Evolutionary conservation across 345 rosid genomes (phyloP).

Genomic region (Camelina sativa): DNA sequence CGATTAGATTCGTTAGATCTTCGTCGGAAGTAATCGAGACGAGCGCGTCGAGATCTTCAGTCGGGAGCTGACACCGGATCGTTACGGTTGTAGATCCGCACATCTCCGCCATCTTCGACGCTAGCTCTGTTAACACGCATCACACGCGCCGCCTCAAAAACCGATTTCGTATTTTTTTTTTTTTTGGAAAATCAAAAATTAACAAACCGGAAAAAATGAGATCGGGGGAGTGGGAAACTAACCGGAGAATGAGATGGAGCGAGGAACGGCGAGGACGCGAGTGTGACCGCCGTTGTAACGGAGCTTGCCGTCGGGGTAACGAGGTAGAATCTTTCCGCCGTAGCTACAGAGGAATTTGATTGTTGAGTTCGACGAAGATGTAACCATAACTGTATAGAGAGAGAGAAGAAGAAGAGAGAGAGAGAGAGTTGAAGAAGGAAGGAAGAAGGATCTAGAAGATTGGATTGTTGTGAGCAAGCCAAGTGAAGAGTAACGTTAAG

Average conservation of each 20-base stretch:
- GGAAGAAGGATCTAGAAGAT: constrained; percentile 35
- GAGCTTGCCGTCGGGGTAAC: constrained; percentile 86
- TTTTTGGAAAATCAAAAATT: neutral
- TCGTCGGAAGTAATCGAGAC: constrained; percentile 88
- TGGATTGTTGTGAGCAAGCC: constrained; percentile 45
- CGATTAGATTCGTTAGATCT: constrained; percentile 83
- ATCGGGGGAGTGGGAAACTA: constrained; percentile 32
- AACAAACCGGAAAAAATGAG: neutral
- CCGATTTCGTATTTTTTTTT: neutral
- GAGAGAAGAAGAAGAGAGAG: neutral
- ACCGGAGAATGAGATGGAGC: constrained; percentile 77
- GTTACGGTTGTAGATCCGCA: constrained; percentile 52
- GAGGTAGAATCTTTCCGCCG: constrained; percentile 90
- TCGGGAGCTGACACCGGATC: constrained; percentile 88
- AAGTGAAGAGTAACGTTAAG: constrained; percentile 30
- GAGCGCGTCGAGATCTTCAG: constrained; percentile 89
- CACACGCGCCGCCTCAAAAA: constrained; percentile 32
- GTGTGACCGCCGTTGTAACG: constrained; percentile 96
- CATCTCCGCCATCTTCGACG: constrained; percentile 78
- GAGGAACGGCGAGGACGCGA: constrained; percentile 86
- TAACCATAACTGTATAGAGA: constrained; percentile 33
- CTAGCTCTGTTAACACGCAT: constrained; percentile 66
- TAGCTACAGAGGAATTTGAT: constrained; percentile 91
- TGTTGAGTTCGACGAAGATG: constrained; percentile 44
- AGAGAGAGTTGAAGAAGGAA: constrained; percentile 19